Percentiles rank a stretch among this genome's conserved stretches.
phyloP scores from a whole-genome alignment of 169 alveolate species.

The Perkinsus marinus region DNA sequence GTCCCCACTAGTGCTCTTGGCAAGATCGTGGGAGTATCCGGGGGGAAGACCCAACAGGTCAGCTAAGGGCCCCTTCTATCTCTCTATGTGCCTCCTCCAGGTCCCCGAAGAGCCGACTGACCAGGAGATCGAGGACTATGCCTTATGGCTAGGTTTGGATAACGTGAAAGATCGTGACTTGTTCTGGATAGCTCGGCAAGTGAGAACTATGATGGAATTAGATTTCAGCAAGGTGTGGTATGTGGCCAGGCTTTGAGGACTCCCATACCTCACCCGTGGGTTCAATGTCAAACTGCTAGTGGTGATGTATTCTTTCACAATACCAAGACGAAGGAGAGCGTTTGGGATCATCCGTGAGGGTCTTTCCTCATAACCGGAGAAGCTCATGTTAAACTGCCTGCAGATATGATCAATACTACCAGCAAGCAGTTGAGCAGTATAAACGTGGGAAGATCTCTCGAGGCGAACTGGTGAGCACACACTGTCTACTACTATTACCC shows the following conservation, averaged over 20 bases:
- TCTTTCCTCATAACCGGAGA: too few species aligned
- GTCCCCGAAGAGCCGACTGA: conserved; percentile 14
- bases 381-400: neutral
- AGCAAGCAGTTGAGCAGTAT: neutral
- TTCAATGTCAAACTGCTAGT: conserved; percentile 23
- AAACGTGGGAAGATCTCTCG: neutral
- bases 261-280: conserved; percentile 39
- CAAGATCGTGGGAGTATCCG: neutral
- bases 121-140: conserved; percentile 36
- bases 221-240: neutral
- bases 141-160: conserved; percentile 37
- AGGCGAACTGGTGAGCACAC: neutral
- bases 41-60: neutral
- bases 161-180: conserved; percentile 21
- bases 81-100: neutral
- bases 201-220: neutral
- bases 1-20: neutral
- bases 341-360: conserved; percentile 43
- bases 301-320: conserved; percentile 29
- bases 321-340: conserved; percentile 17
- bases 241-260: conserved; percentile 35
- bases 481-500: neutral
- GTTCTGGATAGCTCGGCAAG: conserved; percentile 31
- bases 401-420: neutral
- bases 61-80: neutral